phyloP scores from a whole-genome alignment of 1,139 yeast genomes.

The Nadsonia starkeyi-henricii region DNA sequence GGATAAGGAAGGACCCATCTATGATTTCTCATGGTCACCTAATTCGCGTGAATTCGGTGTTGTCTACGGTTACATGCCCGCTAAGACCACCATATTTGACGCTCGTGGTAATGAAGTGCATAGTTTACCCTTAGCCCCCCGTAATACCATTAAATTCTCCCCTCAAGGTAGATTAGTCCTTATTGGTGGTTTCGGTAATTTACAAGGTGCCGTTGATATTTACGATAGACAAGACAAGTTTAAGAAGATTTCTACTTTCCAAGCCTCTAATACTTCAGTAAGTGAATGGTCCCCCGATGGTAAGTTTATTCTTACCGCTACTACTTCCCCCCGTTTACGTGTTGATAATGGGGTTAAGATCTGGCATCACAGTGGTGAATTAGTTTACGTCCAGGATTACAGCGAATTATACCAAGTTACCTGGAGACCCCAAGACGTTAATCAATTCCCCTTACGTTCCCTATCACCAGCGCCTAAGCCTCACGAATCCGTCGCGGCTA shows the following conservation, averaged over 20 bases:
- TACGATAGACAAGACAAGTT: slow-evolving; percentile 87
- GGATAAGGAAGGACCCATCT: slow-evolving; percentile 91
- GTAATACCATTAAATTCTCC: slow-evolving; percentile 81
- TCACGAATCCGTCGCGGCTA: slow-evolving; percentile 36
- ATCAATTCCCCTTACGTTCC: slow-evolving; percentile 41
- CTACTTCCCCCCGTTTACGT: slow-evolving; percentile 91
- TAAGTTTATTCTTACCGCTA: slow-evolving; percentile 81
- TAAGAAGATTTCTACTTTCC: slow-evolving; percentile 62
- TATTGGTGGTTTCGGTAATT: slow-evolving; percentile 95
- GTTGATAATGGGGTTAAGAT: slow-evolving; percentile 91
- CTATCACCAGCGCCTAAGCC: slow-evolving; percentile 46
- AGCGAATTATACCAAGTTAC: slow-evolving; percentile 66
- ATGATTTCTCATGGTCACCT: slow-evolving; percentile 96
- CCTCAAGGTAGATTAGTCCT: slow-evolving; percentile 87
- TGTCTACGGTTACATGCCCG: slow-evolving; percentile 95
- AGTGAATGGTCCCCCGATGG: slow-evolving; percentile 99
- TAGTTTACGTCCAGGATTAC: slow-evolving; percentile 65
- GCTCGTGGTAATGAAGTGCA: slow-evolving; percentile 82
- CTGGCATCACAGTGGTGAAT: slow-evolving; percentile 84
- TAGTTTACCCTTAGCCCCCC: slow-evolving; percentile 73
- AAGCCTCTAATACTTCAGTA: slow-evolving; percentile 86
- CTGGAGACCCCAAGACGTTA: slow-evolving; percentile 70
- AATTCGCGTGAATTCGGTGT: slow-evolving; percentile 95
- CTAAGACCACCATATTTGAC: slow-evolving; percentile 88
- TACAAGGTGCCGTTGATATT: slow-evolving; percentile 92